Percentiles rank a stretch among this genome's conserved stretches.
Conservation (phyloP, 2,329 filamentous ascomycete species). For the Shiraia bambusicola region DNA sequence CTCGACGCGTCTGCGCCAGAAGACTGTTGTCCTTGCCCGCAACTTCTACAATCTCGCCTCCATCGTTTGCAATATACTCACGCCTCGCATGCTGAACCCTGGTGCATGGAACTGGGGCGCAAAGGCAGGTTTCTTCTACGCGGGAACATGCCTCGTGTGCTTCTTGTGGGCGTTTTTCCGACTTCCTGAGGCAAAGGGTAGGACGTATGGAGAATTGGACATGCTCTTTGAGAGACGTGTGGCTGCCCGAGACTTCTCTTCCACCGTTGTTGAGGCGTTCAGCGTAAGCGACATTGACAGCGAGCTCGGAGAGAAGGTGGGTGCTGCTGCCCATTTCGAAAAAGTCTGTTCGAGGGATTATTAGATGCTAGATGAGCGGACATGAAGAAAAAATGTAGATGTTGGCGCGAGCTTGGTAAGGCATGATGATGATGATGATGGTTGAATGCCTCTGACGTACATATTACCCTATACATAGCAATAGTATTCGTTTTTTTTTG, state of each 20-base stretch:
- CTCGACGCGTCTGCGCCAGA: slow-evolving; percentile 80
- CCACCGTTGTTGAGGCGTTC: slow-evolving; percentile 30
- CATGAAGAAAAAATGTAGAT: too few relatives aligned
- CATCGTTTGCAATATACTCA: slow-evolving; percentile 66
- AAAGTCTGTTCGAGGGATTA: slow-evolving; percentile 21
- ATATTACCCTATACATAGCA: too few relatives aligned
- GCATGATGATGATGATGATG: too few relatives aligned
- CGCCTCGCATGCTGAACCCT: slow-evolving; percentile 41
- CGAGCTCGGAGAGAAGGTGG: slow-evolving; percentile 29
- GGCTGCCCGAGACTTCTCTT: slow-evolving; percentile 33
- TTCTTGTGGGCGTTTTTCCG: slow-evolving; percentile 79
- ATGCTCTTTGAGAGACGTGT: slow-evolving; percentile 68
- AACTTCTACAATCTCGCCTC: slow-evolving; percentile 75
- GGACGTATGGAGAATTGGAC: slow-evolving; percentile 83
- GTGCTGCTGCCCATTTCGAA: slow-evolving; percentile 27
- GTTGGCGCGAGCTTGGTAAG: too few relatives aligned
- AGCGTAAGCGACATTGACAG: slow-evolving; percentile 19
- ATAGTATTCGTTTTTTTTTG: too few relatives aligned
- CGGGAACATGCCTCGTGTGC: slow-evolving; percentile 74
- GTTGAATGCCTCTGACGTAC: too few relatives aligned
- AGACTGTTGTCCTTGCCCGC: slow-evolving; percentile 83
- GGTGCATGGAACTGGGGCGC: slow-evolving; percentile 65
- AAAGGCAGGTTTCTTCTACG: slow-evolving; percentile 85
- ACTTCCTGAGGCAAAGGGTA: slow-evolving; percentile 74
- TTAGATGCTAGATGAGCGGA: not conserved